Percentiles rank a stretch among this genome's conserved stretches.
phyloP scores from a whole-genome alignment of 805 yeast species.

The Teunomyces atbi region DNA sequence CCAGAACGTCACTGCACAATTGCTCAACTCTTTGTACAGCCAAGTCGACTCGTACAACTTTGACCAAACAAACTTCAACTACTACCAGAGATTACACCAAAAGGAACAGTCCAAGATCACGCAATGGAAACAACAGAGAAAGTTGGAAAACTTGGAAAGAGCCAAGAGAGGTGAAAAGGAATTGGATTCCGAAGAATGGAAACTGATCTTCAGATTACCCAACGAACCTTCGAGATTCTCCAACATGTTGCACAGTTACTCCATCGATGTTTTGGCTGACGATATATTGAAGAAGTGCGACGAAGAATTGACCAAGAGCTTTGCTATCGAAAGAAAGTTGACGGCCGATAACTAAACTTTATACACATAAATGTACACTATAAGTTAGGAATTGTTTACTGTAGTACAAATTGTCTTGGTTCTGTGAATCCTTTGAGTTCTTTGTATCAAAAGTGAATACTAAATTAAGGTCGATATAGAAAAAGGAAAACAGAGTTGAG shows the following conservation, averaged over 20 bases:
- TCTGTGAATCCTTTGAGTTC: no score
- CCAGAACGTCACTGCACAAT: slow-evolving; percentile 44
- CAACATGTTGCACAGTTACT: slow-evolving; percentile 64
- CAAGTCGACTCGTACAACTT: slow-evolving; percentile 74
- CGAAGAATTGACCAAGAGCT: slow-evolving; percentile 60
- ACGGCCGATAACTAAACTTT: slow-evolving; percentile 17
- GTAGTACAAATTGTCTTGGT: no score
- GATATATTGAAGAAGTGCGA: slow-evolving; percentile 72
- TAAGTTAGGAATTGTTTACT: slow-evolving; percentile 13
- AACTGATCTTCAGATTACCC: slow-evolving; percentile 59
- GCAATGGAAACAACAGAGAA: slow-evolving; percentile 73
- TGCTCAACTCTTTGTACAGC: slow-evolving; percentile 62
- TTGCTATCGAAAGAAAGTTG: slow-evolving; percentile 56
- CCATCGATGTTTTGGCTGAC: slow-evolving; percentile 66
- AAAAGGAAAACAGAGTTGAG: no score
- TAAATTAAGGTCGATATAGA: no score
- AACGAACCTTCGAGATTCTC: slow-evolving; percentile 74
- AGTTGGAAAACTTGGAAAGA: slow-evolving; percentile 61
- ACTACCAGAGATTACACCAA: slow-evolving; percentile 72
- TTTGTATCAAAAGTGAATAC: no score
- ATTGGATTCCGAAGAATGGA: slow-evolving; percentile 62
- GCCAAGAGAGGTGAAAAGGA: slow-evolving; percentile 56
- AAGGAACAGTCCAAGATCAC: slow-evolving; percentile 67
- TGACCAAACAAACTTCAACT: slow-evolving; percentile 77
- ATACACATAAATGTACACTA: slow-evolving; percentile 5